phyloP scores from a whole-genome alignment of 2,329 filamentous ascomycete species.

The Emergomyces orientalis region DNA sequence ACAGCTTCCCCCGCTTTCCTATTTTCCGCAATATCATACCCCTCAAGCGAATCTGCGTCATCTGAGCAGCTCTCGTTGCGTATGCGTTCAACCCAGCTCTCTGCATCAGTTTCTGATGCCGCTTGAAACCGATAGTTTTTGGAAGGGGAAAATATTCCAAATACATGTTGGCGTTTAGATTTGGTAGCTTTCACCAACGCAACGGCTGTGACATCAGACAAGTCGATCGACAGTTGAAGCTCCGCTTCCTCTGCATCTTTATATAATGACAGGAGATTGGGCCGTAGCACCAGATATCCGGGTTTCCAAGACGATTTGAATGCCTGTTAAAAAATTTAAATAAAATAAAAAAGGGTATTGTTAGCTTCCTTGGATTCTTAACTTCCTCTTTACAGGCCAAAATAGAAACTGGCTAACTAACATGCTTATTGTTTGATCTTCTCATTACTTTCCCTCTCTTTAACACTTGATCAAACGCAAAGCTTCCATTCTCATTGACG shows the following conservation, averaged over 20 bases:
- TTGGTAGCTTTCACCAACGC: constrained; percentile 83
- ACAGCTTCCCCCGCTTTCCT: constrained; percentile 34
- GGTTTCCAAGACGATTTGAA: constrained; percentile 73
- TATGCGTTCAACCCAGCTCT: constrained; percentile 79
- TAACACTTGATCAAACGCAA: constrained; percentile 88
- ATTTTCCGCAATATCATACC: constrained; percentile 53
- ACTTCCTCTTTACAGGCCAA: background rate
- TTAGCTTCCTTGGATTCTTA: constrained; percentile 12
- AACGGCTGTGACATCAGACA: constrained; percentile 85
- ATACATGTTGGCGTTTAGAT: constrained; percentile 75
- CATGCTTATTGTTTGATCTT: constrained; percentile 89
- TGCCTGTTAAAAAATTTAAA: constrained; percentile 19
- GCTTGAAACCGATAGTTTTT: constrained; percentile 89
- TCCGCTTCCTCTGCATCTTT: constrained; percentile 84
- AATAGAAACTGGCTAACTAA: constrained; percentile 29
- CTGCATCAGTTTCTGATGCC: constrained; percentile 59
- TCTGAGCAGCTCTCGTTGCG: constrained; percentile 72
- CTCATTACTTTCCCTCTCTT: constrained; percentile 82
- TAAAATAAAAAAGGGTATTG: background rate
- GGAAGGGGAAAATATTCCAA: constrained; percentile 83
- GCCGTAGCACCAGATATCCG: constrained; percentile 79
- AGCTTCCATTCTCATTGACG: constrained; percentile 90
- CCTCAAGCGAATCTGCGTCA: constrained; percentile 12
- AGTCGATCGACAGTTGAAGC: constrained; percentile 75
- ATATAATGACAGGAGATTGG: constrained; percentile 85